A percentile compares a stretch with the other conserved stretches of the same genome.
These are phyloP conservation scores for Cyberlindnera japonica DNA, from an alignment of 805 yeast species.

Conservation along the genomic window DNA sequence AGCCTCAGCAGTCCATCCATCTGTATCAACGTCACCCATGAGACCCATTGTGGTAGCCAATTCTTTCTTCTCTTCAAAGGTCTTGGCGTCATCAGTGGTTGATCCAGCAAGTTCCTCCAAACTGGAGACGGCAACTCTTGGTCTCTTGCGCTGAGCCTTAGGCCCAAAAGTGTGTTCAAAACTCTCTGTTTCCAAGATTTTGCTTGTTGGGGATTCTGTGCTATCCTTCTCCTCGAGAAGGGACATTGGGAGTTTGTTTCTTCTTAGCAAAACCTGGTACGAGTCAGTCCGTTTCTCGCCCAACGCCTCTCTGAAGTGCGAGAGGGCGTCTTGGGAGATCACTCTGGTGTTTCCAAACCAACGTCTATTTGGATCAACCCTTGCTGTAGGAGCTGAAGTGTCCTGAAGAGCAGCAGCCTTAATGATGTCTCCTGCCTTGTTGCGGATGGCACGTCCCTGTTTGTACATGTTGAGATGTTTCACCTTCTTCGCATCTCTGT, in stretches of 20 bases:
- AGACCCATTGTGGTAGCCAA: constrained; percentile 71
- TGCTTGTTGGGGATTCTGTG: constrained; percentile 72
- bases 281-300: constrained; percentile 79
- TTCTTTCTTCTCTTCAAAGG: constrained; percentile 72
- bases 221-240: constrained; percentile 81
- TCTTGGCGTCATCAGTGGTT: constrained; percentile 53
- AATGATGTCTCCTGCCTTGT: constrained; percentile 82
- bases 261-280: constrained; percentile 80
- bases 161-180: constrained; percentile 87
- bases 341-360: constrained; percentile 99
- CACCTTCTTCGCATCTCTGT: constrained; percentile 90
- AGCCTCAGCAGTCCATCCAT: constrained; percentile 86
- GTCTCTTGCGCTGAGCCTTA: constrained; percentile 88
- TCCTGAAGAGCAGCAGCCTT: constrained; percentile 87
- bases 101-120: constrained; percentile 71
- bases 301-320: constrained; percentile 91
- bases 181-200: constrained; percentile 84
- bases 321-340: constrained; percentile 92
- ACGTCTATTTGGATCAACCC: constrained; percentile 93
- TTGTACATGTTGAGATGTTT: constrained; percentile 90
- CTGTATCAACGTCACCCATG: constrained; percentile 65
- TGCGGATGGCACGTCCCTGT: constrained; percentile 81
- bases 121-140: constrained; percentile 71
- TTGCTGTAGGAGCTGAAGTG: constrained; percentile 81
- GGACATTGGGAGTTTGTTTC: constrained; percentile 95